These are phyloP conservation scores for Apiospora rasikravindrae DNA, from an alignment of 2,329 filamentous ascomycete genomes.

Conservation along the genomic window DNA sequence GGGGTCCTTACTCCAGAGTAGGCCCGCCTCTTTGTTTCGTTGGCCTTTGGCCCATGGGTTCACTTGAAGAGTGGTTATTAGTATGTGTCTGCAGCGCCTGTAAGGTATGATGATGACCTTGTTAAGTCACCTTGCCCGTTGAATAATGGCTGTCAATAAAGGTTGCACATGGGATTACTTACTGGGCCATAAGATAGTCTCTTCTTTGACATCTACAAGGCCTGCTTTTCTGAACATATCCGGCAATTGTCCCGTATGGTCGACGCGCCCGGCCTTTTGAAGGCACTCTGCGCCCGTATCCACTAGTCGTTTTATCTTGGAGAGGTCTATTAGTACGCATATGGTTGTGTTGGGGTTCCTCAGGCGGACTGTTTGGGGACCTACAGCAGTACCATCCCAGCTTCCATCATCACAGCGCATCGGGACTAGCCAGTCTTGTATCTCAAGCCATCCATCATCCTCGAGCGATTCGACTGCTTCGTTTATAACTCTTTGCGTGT, in stretches of 20 bases:
- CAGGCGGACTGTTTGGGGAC: neutral
- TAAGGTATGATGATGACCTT: neutral
- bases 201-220: conserved; percentile 22
- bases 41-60: conserved; percentile 24
- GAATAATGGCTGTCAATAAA: neutral
- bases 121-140: neutral
- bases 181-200: conserved; percentile 23
- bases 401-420: conserved; percentile 23
- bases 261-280: conserved; percentile 22
- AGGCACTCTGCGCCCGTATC: conserved; percentile 17
- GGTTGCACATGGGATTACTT: neutral
- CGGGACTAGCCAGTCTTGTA: conserved; percentile 22
- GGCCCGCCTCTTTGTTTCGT: conserved; percentile 22
- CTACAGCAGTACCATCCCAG: conserved; percentile 23
- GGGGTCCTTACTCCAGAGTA: conserved; percentile 18
- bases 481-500: conserved; percentile 21
- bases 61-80: neutral
- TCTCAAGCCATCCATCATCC: conserved; percentile 24
- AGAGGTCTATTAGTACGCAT: neutral
- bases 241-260: conserved; percentile 11
- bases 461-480: conserved; percentile 21
- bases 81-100: neutral
- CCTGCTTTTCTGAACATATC: conserved; percentile 23
- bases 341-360: no score
- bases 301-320: conserved; percentile 17